Conservation (phyloP, 2,329 filamentous ascomycete species). For the Dryadomyces sulphureus region DNA sequence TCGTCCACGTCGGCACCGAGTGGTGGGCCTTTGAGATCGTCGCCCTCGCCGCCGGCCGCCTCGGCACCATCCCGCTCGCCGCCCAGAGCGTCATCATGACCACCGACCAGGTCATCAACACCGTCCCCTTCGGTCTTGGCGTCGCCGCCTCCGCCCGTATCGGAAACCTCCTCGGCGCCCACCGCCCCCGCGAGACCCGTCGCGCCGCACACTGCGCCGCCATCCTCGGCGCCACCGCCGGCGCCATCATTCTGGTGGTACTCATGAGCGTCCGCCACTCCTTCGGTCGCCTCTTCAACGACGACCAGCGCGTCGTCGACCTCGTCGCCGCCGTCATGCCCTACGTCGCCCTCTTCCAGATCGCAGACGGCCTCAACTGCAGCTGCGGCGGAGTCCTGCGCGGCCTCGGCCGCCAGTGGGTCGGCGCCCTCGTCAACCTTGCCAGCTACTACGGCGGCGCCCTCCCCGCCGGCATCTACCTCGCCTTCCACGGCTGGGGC, state of each 20-base stretch:
- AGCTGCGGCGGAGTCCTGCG: slow-evolving; percentile 67
- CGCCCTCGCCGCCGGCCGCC: slow-evolving; percentile 62
- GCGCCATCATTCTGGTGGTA: slow-evolving; percentile 48
- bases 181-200: slow-evolving; percentile 48
- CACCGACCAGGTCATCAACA: slow-evolving; percentile 70
- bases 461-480: slow-evolving; percentile 65
- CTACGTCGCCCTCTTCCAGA: slow-evolving; percentile 78
- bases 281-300: slow-evolving; percentile 70
- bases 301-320: slow-evolving; percentile 54
- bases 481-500: slow-evolving; percentile 79
- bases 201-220: slow-evolving; percentile 64
- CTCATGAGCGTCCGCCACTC: slow-evolving; percentile 57
- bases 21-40: slow-evolving; percentile 96
- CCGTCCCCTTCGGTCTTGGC: slow-evolving; percentile 74
- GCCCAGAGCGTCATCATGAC: slow-evolving; percentile 87
- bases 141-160: slow-evolving; percentile 66
- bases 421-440: slow-evolving; percentile 70
- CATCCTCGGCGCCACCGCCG: slow-evolving; percentile 54
- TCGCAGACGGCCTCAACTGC: slow-evolving; percentile 76
- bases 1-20: slow-evolving; percentile 76
- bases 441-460: slow-evolving; percentile 75
- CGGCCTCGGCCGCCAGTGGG: slow-evolving; percentile 76
- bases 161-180: slow-evolving; percentile 64
- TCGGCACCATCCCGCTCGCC: slow-evolving; percentile 67
- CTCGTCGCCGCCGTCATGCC: slow-evolving; percentile 70